Conservation (phyloP, 1,284 basidiomycete species). For the Puccinia hordei region DNA sequence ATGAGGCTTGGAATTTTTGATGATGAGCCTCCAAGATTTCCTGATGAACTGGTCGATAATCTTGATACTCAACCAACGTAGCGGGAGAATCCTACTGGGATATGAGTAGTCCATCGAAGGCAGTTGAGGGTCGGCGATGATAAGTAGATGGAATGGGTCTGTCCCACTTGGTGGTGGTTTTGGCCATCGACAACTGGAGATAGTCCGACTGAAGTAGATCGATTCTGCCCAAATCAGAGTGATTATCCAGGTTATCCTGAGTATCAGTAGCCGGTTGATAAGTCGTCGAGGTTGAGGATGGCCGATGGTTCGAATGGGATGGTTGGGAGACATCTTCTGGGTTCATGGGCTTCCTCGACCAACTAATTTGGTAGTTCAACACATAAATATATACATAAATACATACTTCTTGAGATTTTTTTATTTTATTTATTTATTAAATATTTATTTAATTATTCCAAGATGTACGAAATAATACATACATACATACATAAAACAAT, state of each 20-base stretch:
- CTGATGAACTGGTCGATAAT: conserved; percentile 49
- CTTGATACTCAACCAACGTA: conserved; percentile 24
- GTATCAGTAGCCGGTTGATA: not conserved
- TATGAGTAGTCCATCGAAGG: conserved; percentile 44
- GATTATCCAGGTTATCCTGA: conserved; percentile 19
- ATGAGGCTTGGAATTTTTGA: conserved; percentile 63
- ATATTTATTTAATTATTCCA: too few species aligned
- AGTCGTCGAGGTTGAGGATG: too few species aligned
- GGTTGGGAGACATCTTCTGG: too few species aligned
- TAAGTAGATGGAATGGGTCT: conserved; percentile 37
- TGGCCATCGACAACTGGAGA: conserved; percentile 40
- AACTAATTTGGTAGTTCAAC: too few species aligned
- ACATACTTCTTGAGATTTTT: too few species aligned
- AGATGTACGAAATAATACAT: too few species aligned
- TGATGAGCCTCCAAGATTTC: conserved; percentile 41
- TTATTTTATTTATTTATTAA: too few species aligned
- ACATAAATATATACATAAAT: too few species aligned
- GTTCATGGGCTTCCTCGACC: too few species aligned
- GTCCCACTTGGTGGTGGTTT: not conserved
- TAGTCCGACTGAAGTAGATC: conserved; percentile 19
- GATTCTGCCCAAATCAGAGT: conserved; percentile 35
- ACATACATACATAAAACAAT: too few species aligned
- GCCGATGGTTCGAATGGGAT: too few species aligned
- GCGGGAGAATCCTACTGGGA: not conserved
- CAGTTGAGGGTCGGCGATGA: conserved; percentile 50